These are phyloP conservation scores for Cystobasidiaceae sp. DNA, from an alignment of 1,284 basidiomycete species.

Conservation along the genomic window DNA sequence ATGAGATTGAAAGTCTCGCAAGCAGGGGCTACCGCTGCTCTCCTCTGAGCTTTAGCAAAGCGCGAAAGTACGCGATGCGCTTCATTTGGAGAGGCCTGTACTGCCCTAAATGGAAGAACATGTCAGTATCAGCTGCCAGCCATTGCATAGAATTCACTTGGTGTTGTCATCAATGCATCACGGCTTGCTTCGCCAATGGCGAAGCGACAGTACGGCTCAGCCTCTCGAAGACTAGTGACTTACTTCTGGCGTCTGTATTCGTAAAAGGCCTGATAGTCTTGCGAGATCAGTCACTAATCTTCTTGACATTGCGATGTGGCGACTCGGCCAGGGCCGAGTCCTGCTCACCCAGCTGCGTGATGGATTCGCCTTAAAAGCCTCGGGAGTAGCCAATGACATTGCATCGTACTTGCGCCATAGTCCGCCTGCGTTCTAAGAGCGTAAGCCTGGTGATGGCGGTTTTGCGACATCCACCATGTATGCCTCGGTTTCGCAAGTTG, in stretches of 20 bases:
- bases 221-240: conserved; percentile 12
- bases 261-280: conserved; percentile 53
- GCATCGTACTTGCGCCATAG: conserved; percentile 59
- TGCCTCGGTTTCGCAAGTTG: not conserved
- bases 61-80: conserved; percentile 33
- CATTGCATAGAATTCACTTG: no score
- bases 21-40: not conserved
- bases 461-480: no score
- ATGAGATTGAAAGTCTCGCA: not conserved
- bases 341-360: conserved; percentile 53
- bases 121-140: no score
- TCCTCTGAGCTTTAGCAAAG: not conserved
- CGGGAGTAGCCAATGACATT: conserved; percentile 56
- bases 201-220: no score
- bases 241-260: conserved; percentile 56
- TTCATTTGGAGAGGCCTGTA: conserved; percentile 1
- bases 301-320: not conserved
- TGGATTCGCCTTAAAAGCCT: conserved; percentile 56
- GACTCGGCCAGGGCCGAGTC: not conserved
- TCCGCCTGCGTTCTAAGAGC: conserved; percentile 49
- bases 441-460: no score
- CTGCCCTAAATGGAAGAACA: not conserved
- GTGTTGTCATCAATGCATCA: conserved; percentile 51
- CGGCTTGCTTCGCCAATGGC: no score
- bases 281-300: not conserved